Base-by-base conservation (phyloP, 495 filamentous ascomycete genomes). In the Chaetomium tenue region DNA sequence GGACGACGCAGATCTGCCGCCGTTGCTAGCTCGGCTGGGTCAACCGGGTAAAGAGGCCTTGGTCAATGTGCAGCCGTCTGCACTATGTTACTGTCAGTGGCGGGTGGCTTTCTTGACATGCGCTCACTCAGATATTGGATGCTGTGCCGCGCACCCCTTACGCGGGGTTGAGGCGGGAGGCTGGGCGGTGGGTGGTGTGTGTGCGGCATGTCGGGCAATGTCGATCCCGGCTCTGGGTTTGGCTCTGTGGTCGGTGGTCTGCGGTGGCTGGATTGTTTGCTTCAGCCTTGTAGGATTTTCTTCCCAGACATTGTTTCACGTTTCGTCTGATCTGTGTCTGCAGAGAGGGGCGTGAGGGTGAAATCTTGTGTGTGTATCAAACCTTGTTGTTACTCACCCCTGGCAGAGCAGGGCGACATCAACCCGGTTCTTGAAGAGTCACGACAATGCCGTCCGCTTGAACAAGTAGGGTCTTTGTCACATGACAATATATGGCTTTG, bases 331-430 rank as follows among this genome's bases (percentile, higher is more conserved):
- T 25, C 40, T 18, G 1, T 37, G 33, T 37, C 33, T 15, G 11
- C 39, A 11, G 11, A 18, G 16, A 18, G 30, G 30, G 46, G 15
- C 25, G 47, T 11, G 23, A 25, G 23, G 9, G 39, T 40, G 39
- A 40, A 40, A 50, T 50, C 20, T 25, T 50, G n/a, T 25, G n/a
- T n/a, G 48, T 28, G 48, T 23, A 52, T 52, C 48, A 52, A 52
- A 52, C 48, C 25, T 20, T 11, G 22, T 52, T 52, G 48, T 52
- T 52, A 52, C 48, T 52, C 48, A 12, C 48, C 48, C 48, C 48
- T 44, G 40, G 16, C 40, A 44, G 40, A 6, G 40, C 22, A 5
- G 13, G 22, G 23, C 48, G 9, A 3, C 12, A 20, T 6, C 47
- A 11, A 52, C 22, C 48, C 48, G 48, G 48, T n/a, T 52, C 48